These are phyloP conservation scores for Bremia lactucae DNA, from an alignment of 352 stramenopile genomes.

Conservation along the genomic window DNA sequence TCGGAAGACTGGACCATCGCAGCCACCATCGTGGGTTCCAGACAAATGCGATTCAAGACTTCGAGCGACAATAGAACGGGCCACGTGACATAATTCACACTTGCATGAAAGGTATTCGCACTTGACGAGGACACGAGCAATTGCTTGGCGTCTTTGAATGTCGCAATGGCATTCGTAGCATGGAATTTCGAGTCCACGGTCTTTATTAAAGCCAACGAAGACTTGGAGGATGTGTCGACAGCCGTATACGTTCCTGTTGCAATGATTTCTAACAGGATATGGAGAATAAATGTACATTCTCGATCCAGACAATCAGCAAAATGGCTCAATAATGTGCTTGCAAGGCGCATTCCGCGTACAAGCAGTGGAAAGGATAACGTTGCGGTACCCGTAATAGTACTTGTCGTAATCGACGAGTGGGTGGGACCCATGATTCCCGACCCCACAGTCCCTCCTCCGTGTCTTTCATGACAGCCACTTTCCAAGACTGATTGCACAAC, in stretches of 20 bases:
- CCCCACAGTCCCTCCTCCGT: slow-evolving; percentile 16
- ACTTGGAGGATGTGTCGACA: slow-evolving; percentile 38
- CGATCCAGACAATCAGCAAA: slow-evolving; percentile 58
- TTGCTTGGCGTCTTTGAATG: slow-evolving; percentile 52
- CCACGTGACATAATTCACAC: slow-evolving; percentile 76
- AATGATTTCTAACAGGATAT: slow-evolving; percentile 62
- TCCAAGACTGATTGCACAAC: slow-evolving; percentile 65
- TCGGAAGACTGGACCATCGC: slow-evolving; percentile 58
- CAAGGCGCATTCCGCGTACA: slow-evolving; percentile 73
- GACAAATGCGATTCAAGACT: slow-evolving; percentile 63
- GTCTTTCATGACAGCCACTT: slow-evolving; percentile 45
- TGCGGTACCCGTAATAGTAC: slow-evolving; percentile 14
- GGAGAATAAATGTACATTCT: slow-evolving; percentile 57
- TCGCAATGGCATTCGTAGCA: slow-evolving; percentile 23
- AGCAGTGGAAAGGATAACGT: slow-evolving; percentile 69
- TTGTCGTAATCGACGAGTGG: slow-evolving; percentile 27
- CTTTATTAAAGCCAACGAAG: slow-evolving; percentile 35
- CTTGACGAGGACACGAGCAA: slow-evolving; percentile 37
- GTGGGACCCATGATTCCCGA: slow-evolving; percentile 24
- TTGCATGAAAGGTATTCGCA: slow-evolving; percentile 2
- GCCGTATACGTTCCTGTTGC: slow-evolving; percentile 63
- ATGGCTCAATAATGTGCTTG: slow-evolving; percentile 61
- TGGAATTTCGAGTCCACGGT: slow-evolving; percentile 33
- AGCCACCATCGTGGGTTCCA: slow-evolving; percentile 55
- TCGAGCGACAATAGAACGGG: slow-evolving; percentile 70